A percentile compares a stretch with the other conserved stretches of the same genome.
Conservation (phyloP, 768 basidiomycete species). For the Lactarius akahatsu region DNA sequence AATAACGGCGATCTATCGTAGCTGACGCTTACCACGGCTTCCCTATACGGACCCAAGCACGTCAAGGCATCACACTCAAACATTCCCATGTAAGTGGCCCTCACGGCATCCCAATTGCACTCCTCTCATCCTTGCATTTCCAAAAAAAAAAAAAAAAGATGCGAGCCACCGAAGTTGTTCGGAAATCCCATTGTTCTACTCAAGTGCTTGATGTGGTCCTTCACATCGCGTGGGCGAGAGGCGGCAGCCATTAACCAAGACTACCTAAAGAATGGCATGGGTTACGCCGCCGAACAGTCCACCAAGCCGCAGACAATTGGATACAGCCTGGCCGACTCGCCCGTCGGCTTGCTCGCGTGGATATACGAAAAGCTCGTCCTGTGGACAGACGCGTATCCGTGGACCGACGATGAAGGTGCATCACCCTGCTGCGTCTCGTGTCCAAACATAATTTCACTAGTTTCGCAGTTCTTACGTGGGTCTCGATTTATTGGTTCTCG, state of each 20-base stretch:
- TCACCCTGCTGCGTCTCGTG: too few relatives aligned
- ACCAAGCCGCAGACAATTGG: too few relatives aligned
- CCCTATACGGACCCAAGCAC: constrained; percentile 32
- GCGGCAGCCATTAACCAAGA: constrained; percentile 36
- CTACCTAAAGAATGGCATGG: constrained; percentile 17
- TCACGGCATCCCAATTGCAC: background rate
- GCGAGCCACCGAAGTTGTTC: constrained; percentile 30
- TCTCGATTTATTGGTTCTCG: too few relatives aligned
- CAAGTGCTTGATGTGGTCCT: constrained; percentile 9
- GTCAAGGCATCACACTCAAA: constrained; percentile 39
- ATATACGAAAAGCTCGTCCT: too few relatives aligned
- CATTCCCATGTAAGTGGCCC: constrained; percentile 32
- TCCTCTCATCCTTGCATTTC: background rate
- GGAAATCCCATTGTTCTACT: constrained; percentile 35
- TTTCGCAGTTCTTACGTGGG: too few relatives aligned
- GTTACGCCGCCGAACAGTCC: too few relatives aligned
- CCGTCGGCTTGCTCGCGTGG: too few relatives aligned
- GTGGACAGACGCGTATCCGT: too few relatives aligned
- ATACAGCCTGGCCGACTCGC: too few relatives aligned
- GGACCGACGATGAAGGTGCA: too few relatives aligned
- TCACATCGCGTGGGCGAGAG: constrained; percentile 38
- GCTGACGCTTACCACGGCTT: constrained; percentile 34
- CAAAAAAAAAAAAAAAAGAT: background rate
- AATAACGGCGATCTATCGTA: background rate
- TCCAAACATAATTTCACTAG: too few relatives aligned